phyloP scores from a whole-genome alignment of 73 alveolate species.

The Loxodes magnus region DNA sequence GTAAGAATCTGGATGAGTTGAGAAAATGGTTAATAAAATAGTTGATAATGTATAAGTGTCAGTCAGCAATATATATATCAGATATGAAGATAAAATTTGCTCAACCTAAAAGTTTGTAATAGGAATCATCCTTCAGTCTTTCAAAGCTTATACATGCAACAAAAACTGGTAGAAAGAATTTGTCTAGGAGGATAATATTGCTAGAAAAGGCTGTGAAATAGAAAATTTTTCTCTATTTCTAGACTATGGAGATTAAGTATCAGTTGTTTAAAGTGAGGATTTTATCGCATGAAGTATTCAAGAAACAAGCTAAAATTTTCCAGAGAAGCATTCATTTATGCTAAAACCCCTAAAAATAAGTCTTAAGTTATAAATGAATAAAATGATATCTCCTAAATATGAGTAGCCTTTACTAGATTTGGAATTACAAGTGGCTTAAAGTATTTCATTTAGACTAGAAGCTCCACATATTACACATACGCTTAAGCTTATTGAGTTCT shows the following conservation, averaged over 20 bases:
- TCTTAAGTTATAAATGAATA: neutral
- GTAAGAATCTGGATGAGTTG: slow-evolving; percentile 53
- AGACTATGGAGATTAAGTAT: slow-evolving; percentile 1
- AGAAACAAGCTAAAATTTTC: neutral
- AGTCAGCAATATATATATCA: slow-evolving; percentile 60
- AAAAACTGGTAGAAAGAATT: slow-evolving; percentile 56
- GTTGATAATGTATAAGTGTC: slow-evolving; percentile 71
- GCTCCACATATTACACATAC: neutral
- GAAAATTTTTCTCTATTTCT: slow-evolving; percentile 26
- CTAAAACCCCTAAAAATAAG: slow-evolving; percentile 1
- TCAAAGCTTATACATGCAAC: slow-evolving; percentile 61
- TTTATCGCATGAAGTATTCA: neutral
- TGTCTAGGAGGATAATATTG: slow-evolving; percentile 40
- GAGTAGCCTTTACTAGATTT: neutral
- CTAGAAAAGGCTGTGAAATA: slow-evolving; percentile 11
- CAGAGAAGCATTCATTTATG: neutral
- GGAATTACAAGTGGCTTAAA: neutral
- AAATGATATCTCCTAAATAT: neutral
- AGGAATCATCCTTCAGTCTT: slow-evolving; percentile 67
- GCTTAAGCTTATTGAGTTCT: neutral
- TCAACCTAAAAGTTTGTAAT: slow-evolving; percentile 26
- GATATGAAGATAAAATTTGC: slow-evolving; percentile 57
- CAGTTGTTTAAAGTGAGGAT: neutral
- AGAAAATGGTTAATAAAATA: slow-evolving; percentile 51
- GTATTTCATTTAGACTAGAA: neutral